Conservation (phyloP, 192 early-diverging fungal genomes). For the Backusella liffmaniae region DNA sequence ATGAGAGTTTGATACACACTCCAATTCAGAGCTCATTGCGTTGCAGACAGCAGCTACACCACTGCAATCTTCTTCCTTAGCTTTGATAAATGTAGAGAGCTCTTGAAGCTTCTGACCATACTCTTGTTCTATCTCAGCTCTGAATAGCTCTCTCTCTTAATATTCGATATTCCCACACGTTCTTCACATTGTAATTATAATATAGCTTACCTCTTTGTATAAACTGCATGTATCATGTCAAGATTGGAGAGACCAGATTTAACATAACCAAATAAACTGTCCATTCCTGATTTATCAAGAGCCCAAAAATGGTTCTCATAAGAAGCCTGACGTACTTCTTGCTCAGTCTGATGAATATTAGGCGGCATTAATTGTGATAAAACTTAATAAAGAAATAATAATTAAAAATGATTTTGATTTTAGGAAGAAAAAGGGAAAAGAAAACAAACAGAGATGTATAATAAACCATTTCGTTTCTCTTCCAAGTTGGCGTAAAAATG, state of each 20-base stretch:
- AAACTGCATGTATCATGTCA: neutral
- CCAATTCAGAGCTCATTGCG: conserved; percentile 15
- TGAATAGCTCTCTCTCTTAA: neutral
- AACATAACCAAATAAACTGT: conserved; percentile 12
- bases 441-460: neutral
- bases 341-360: neutral
- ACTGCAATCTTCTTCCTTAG: neutral
- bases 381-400: neutral
- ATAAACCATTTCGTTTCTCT: neutral
- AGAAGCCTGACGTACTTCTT: neutral
- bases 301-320: conserved; percentile 7
- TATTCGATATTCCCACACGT: neutral
- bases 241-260: neutral
- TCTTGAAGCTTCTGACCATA: conserved; percentile 16
- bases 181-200: neutral
- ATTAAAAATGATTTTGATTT: neutral
- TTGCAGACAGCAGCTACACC: conserved; percentile 1
- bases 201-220: conserved; percentile 12
- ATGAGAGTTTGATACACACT: conserved; percentile 17
- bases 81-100: neutral
- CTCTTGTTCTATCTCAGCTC: conserved; percentile 13
- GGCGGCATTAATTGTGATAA: neutral
- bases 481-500: neutral
- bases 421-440: neutral
- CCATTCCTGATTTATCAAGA: conserved; percentile 9